Evolutionary conservation across 768 basidiomycete genomes (phyloP).

Genomic region (Candolleomyces aberdarensis): DNA sequence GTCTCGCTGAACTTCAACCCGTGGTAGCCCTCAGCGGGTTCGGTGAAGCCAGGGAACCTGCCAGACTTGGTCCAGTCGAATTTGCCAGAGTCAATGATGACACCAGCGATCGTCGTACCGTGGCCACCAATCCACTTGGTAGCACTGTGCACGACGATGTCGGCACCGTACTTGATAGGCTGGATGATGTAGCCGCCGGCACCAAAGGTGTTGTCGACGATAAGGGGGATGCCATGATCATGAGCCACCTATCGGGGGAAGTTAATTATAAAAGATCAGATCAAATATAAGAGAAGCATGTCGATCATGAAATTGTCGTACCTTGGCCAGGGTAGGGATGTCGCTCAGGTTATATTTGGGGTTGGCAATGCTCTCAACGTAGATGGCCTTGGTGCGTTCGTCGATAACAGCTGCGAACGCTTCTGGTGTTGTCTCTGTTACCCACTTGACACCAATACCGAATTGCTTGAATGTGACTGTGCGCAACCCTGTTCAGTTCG

Average conservation of each 20-base stretch:
- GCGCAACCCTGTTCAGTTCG: neutral
- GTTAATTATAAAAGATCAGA: neutral
- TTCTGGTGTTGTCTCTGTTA: slow-evolving; percentile 50
- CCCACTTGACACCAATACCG: slow-evolving; percentile 64
- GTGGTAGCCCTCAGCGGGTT: slow-evolving; percentile 74
- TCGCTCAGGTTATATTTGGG: slow-evolving; percentile 69
- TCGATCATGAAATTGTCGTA: slow-evolving; percentile 16
- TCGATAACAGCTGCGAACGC: slow-evolving; percentile 69
- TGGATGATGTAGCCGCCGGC: slow-evolving; percentile 71
- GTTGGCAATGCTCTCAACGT: slow-evolving; percentile 77
- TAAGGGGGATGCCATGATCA: slow-evolving; percentile 65
- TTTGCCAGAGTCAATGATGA: slow-evolving; percentile 71
- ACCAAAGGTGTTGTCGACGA: slow-evolving; percentile 81
- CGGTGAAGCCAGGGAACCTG: slow-evolving; percentile 71
- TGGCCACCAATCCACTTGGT: slow-evolving; percentile 88
- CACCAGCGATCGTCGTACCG: slow-evolving; percentile 76
- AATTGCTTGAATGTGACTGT: slow-evolving; percentile 66
- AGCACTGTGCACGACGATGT: slow-evolving; percentile 61
- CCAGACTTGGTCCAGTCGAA: slow-evolving; percentile 72
- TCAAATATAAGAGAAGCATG: neutral
- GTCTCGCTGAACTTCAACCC: slow-evolving; percentile 64
- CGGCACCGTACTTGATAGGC: slow-evolving; percentile 73
- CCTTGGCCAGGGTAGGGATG: slow-evolving; percentile 67
- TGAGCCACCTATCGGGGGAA: slow-evolving; percentile 47
- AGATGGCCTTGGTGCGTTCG: slow-evolving; percentile 73